Percentiles rank a stretch among this genome's conserved stretches.
Evolutionary conservation across 2,329 filamentous ascomycete species (phyloP).

Genomic region (Domatiomyces globalis): DNA sequence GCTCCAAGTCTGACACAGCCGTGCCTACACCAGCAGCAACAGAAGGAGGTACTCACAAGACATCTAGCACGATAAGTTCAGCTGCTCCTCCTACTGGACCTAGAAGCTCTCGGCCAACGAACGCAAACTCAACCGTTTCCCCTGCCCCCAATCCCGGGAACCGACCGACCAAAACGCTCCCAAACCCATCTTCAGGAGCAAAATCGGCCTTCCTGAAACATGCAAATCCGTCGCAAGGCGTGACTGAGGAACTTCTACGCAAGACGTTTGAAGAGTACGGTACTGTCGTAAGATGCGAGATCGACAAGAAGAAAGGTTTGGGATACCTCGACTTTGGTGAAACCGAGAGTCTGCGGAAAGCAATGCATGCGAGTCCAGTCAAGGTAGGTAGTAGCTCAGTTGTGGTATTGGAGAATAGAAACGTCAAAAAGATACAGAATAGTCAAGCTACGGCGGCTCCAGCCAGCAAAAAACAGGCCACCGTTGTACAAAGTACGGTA

Average conservation of each 20-base stretch:
- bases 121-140: slow-evolving; percentile 4
- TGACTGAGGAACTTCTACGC: slow-evolving; percentile 68
- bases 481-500: slow-evolving; percentile 2
- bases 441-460: slow-evolving; percentile 1
- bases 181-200: slow-evolving; percentile 32
- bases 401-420: slow-evolving; percentile 68
- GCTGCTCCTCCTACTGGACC: slow-evolving; percentile 15
- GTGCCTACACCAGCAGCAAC: slow-evolving; percentile 15
- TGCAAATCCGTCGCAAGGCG: slow-evolving; percentile 77
- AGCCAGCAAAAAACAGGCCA: neutral
- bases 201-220: slow-evolving; percentile 66
- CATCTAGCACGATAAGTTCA: slow-evolving; percentile 6
- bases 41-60: slow-evolving; percentile 12
- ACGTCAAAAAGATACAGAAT: slow-evolving; percentile 6
- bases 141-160: slow-evolving; percentile 3
- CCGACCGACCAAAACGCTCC: slow-evolving; percentile 19
- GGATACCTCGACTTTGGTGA: slow-evolving; percentile 83
- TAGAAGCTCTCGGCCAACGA: slow-evolving; percentile 10
- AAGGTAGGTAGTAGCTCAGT: slow-evolving; percentile 73
- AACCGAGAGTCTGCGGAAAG: slow-evolving; percentile 56
- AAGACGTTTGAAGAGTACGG: slow-evolving; percentile 63
- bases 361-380: slow-evolving; percentile 67
- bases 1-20: slow-evolving; percentile 2
- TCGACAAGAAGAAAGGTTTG: slow-evolving; percentile 89
- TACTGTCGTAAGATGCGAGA: slow-evolving; percentile 63